Conservation (phyloP, 202 grass and related monocot genomes). For the Carex sylvatica region DNA sequence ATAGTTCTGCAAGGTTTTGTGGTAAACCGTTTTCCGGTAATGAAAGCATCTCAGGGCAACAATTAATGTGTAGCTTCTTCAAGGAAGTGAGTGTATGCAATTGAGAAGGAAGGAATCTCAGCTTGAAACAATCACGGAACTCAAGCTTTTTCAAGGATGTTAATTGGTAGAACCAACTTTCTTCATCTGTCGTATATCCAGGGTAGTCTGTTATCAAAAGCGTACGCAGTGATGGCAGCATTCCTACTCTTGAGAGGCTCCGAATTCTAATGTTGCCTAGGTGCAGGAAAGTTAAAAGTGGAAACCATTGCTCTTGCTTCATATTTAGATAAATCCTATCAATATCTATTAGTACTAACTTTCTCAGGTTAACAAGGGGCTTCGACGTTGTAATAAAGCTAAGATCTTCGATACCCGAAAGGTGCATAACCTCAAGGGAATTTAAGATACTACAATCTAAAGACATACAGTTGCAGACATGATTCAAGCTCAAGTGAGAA, state of each 20-base stretch:
- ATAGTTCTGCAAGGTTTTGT: background rate
- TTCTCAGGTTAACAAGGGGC: background rate
- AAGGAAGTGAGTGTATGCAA: background rate
- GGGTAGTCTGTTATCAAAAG: background rate
- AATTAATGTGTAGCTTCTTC: background rate
- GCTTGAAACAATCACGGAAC: background rate
- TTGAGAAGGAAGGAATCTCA: background rate
- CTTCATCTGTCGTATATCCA: background rate
- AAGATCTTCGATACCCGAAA: accelerated
- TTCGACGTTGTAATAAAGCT: too few species aligned
- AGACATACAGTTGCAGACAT: background rate
- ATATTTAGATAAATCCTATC: background rate
- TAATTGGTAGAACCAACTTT: background rate
- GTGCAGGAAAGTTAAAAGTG: background rate
- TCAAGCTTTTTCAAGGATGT: background rate
- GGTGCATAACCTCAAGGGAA: background rate
- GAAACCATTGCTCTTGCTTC: background rate
- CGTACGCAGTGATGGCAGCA: background rate
- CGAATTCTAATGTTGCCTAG: background rate
- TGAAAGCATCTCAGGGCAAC: background rate
- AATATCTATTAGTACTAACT: background rate
- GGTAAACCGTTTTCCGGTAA: background rate
- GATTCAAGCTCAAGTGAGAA: background rate
- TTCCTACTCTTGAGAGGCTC: background rate
- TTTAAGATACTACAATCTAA: background rate